Base-by-base conservation (phyloP, 1,139 yeast genomes). In the Candida frijolesensis region DNA sequence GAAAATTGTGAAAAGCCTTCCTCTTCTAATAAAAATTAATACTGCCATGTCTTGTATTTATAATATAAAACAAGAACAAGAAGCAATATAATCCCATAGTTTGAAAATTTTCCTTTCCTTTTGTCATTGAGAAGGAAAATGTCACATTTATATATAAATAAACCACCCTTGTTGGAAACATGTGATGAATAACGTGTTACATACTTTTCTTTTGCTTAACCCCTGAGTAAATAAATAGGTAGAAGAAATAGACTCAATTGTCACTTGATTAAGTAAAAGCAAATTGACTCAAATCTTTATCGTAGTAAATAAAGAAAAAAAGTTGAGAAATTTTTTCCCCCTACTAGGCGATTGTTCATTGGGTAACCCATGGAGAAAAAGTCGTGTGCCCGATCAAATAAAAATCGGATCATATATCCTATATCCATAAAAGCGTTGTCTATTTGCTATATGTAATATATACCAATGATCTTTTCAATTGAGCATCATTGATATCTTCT, bases 381-480 rank as follows among this genome's bases (percentile, higher is more conserved):
- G 42, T 38, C 42, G 42, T 38, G 42, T 22, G 11, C 16, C 22
- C 3, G 2, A 38, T 22, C 11, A 38, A 9, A 12, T 7, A 16
- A n/a, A 9, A 7, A 38, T 38, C 42, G 22, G 42, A 15, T 38
- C 18, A 38, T 38, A 38, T 39, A 18, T 38, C 8, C 15, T n/a
- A 9, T n/a, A 9, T n/a, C 30, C 9, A 19, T 19, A 19, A n/a
- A n/a, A n/a, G 22, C 22, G 22, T 19, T 19, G 27, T n/a, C 32
- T 22, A 35, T 12, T 35, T 34, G 19, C 30, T 43, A 38, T 46
- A 38, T 6, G 12, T 38, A 18, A 61, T 52, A 12, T 41, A 51
- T 2, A 66, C 51, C 3, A 68, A 57, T 1, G 76, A 69, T 44
- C 78, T 54, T 57, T 71, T 72, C 50, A 73, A 60, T 50, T 68